Conservation (phyloP, 2,329 filamentous ascomycete genomes). For the Botrytis medusae region DNA sequence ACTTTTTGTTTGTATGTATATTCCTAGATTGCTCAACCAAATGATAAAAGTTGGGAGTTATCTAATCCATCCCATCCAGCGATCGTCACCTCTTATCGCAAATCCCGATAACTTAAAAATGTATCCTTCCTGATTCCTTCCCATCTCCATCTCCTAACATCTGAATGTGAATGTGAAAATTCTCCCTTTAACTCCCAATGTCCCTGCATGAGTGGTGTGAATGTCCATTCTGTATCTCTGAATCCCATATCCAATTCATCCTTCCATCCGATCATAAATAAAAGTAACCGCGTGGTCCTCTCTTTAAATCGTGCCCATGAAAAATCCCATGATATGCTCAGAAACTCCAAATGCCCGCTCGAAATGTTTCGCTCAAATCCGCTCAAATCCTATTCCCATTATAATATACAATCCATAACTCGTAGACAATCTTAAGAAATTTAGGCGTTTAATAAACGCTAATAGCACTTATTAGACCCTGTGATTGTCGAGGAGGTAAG, state of each 20-base stretch:
- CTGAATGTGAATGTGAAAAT: neutral
- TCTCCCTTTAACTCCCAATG: constrained; percentile 20
- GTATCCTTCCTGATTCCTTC: too few species aligned
- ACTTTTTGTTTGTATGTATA: neutral
- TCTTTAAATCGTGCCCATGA: neutral
- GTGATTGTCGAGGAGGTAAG: constrained; percentile 44
- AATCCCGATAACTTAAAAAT: neutral
- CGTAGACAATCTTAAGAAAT: neutral
- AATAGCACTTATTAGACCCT: constrained; percentile 45
- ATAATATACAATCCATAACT: constrained; percentile 23
- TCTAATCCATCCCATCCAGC: neutral
- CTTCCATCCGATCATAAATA: neutral
- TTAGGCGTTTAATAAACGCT: constrained; percentile 46
- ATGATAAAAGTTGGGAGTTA: constrained; percentile 1
- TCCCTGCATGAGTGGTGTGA: constrained; percentile 22
- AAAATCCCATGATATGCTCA: constrained; percentile 6
- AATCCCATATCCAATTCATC: neutral
- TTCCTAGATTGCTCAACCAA: constrained; percentile 7
- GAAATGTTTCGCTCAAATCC: constrained; percentile 3
- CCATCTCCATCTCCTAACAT: neutral
- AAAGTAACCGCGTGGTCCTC: constrained; percentile 22
- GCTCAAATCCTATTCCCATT: constrained; percentile 28
- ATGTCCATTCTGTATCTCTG: neutral
- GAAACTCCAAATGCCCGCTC: constrained; percentile 11
- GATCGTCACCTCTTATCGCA: constrained; percentile 7